phyloP scores from a whole-genome alignment of 495 filamentous ascomycete genomes.

The Xylaria flabelliformis region DNA sequence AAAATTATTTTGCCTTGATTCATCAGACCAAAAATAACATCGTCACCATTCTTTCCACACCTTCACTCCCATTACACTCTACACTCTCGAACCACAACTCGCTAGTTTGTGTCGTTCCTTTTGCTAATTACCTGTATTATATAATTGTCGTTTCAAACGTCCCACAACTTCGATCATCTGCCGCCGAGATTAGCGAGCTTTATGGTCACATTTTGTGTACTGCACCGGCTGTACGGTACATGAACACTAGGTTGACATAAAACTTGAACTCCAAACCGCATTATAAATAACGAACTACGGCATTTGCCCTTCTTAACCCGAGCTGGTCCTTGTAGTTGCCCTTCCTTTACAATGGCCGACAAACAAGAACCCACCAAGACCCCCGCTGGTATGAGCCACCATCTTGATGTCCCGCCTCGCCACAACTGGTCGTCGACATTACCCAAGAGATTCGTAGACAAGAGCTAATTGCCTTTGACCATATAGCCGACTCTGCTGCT shows the following conservation, averaged over 20 bases:
- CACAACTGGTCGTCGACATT: neutral
- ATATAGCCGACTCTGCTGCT: conserved; percentile 33
- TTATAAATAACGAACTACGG: conserved; percentile 30
- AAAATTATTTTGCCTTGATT: conserved; percentile 30
- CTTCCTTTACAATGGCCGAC: conserved; percentile 36
- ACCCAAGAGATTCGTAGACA: neutral
- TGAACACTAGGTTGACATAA: neutral
- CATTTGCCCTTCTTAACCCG: conserved; percentile 13
- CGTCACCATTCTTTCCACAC: conserved; percentile 42
- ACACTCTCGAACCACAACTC: conserved; percentile 22
- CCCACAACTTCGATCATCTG: conserved; percentile 31
- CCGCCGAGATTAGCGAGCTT: conserved; percentile 16
- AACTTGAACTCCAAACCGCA: conserved; percentile 19
- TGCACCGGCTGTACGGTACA: conserved; percentile 30
- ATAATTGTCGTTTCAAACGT: conserved; percentile 36
- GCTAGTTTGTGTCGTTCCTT: conserved; percentile 47
- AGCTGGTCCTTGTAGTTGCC: conserved; percentile 26
- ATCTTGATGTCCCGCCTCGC: neutral
- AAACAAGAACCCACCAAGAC: conserved; percentile 30
- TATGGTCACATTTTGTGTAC: conserved; percentile 32
- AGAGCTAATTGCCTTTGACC: conserved; percentile 25
- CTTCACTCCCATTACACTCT: conserved; percentile 37
- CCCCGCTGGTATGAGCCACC: conserved; percentile 29
- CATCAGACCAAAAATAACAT: neutral
- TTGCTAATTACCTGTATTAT: conserved; percentile 46